Conservation (phyloP, 140 eudicot genomes). For the Stevia rebaudiana region DNA sequence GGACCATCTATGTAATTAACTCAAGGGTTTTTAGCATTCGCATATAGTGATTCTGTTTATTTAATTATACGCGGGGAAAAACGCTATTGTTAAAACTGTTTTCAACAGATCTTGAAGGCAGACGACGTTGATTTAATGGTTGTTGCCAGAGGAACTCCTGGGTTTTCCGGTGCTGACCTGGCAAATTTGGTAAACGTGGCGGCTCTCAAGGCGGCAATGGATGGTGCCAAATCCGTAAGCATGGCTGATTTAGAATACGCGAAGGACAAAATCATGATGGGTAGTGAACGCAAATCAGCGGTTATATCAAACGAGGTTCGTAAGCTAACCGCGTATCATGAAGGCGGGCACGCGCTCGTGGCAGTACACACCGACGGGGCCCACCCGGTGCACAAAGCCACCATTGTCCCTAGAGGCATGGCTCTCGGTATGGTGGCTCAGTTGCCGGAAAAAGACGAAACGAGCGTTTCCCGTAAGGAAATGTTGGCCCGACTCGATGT, state of each 20-base stretch:
- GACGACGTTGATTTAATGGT: slow-evolving; percentile 86
- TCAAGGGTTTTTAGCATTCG: neutral
- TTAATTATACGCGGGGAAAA: neutral
- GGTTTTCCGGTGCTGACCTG: slow-evolving; percentile 95
- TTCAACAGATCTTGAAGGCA: slow-evolving; percentile 69
- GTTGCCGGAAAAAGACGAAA: slow-evolving; percentile 78
- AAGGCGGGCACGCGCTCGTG: slow-evolving; percentile 95
- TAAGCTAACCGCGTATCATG: slow-evolving; percentile 79
- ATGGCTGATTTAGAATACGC: slow-evolving; percentile 82
- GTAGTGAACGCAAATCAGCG: slow-evolving; percentile 83
- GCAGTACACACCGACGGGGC: slow-evolving; percentile 96
- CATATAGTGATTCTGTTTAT: neutral
- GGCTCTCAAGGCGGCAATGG: slow-evolving; percentile 97
- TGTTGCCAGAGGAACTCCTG: slow-evolving; percentile 93
- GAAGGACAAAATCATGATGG: slow-evolving; percentile 93
- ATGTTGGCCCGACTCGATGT: slow-evolving; percentile 91
- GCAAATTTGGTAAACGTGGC: slow-evolving; percentile 92
- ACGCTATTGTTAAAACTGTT: neutral
- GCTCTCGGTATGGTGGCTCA: slow-evolving; percentile 94
- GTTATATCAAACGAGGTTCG: slow-evolving; percentile 73
- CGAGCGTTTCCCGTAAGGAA: slow-evolving; percentile 75
- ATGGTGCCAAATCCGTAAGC: slow-evolving; percentile 82
- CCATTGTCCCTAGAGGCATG: slow-evolving; percentile 87
- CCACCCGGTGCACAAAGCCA: slow-evolving; percentile 91
- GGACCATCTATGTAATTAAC: no score